These are phyloP conservation scores for Trichoderma sp. DNA, from an alignment of 2,329 filamentous ascomycete species.

Conservation along the genomic window DNA sequence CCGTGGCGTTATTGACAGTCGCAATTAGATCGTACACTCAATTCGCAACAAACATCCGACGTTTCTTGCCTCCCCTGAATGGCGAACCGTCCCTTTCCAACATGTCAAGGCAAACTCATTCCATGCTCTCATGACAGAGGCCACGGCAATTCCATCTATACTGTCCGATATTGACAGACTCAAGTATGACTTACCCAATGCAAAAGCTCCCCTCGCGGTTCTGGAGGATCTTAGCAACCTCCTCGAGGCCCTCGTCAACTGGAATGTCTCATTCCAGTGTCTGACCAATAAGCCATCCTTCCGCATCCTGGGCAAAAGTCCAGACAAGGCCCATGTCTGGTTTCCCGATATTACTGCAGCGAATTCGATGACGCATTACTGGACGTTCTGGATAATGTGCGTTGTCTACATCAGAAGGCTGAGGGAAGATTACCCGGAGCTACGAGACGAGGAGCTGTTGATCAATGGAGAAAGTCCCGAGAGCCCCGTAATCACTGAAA, in stretches of 20 bases:
- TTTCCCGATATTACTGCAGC: conserved; percentile 43
- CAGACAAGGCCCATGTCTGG: conserved; percentile 31
- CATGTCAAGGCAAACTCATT: conserved; percentile 35
- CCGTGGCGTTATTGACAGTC: background rate
- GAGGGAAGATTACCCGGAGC: conserved; percentile 9
- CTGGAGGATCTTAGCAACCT: conserved; percentile 1
- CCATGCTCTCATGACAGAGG: conserved; percentile 40
- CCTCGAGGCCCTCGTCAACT: background rate
- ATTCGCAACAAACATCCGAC: conserved; percentile 37
- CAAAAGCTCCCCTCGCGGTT: background rate
- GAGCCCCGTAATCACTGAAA: conserved; percentile 22
- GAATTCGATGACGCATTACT: conserved; percentile 44
- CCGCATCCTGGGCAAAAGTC: conserved; percentile 1
- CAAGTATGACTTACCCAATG: background rate
- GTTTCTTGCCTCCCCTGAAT: conserved; percentile 39
- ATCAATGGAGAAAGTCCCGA: conserved; percentile 23
- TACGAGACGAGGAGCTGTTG: background rate
- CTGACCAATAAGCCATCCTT: conserved; percentile 22
- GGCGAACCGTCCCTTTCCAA: conserved; percentile 40
- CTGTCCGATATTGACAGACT: conserved; percentile 33
- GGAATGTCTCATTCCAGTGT: conserved; percentile 14
- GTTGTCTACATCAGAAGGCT: conserved; percentile 35
- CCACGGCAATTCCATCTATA: conserved; percentile 37
- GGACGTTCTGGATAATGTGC: conserved; percentile 45
- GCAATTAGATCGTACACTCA: conserved; percentile 37